These are phyloP conservation scores for Rhizoclosmatium globosum DNA, from an alignment of 192 early-diverging fungal genomes.

Conservation along the genomic window DNA sequence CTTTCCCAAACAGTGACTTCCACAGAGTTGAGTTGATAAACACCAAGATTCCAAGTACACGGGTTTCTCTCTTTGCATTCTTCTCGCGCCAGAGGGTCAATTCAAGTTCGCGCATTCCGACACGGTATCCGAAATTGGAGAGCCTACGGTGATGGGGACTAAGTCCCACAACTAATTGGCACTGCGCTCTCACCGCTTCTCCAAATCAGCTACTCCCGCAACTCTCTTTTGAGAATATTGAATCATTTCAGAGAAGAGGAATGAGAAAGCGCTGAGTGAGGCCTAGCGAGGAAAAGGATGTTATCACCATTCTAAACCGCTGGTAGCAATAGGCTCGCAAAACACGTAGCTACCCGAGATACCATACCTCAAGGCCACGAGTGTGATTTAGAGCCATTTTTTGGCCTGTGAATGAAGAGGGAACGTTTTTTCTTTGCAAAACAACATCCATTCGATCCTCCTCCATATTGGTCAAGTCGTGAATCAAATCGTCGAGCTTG, in stretches of 20 bases:
- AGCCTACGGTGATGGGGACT: constrained; percentile 58
- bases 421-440: too few species aligned
- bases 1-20: constrained; percentile 95
- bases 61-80: constrained; percentile 85
- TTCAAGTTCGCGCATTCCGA: constrained; percentile 89
- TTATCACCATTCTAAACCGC: too few species aligned
- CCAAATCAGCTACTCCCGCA: constrained; percentile 93
- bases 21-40: constrained; percentile 96
- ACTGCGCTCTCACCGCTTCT: constrained; percentile 79
- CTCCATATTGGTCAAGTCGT: too few species aligned
- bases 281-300: constrained; percentile 52
- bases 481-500: too few species aligned
- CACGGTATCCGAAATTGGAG: constrained; percentile 92
- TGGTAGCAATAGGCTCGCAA: too few species aligned
- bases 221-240: constrained; percentile 97
- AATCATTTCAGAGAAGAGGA: constrained; percentile 94
- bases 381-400: too few species aligned
- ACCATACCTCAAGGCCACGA: too few species aligned
- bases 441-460: too few species aligned
- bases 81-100: constrained; percentile 92
- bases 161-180: background rate
- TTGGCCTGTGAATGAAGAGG: too few species aligned
- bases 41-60: constrained; percentile 86
- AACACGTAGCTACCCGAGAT: too few species aligned
- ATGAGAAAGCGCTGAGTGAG: constrained; percentile 82